Base-by-base conservation (phyloP, 2,329 filamentous ascomycete genomes). In the Moelleriella libera region DNA sequence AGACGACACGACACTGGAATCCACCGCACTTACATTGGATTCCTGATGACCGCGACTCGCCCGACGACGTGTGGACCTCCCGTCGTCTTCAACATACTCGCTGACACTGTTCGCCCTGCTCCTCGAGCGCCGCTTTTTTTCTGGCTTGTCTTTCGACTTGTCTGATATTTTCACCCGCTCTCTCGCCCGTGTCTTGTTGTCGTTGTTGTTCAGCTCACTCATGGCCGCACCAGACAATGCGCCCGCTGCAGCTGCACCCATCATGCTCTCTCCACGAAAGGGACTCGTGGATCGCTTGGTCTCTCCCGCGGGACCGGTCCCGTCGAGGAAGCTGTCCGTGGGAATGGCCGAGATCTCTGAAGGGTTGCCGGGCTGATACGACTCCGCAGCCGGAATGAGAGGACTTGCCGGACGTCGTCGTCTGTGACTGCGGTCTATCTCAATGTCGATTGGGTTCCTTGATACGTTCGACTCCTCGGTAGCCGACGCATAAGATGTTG, bases 261-360 rank as follows among this genome's bases (percentile, higher is more conserved):
- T 60, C 44, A 69, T 58, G 39, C 63, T 62, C 12, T 66, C 63
- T 32, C 56, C 58, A 28, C 66, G 65, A 5, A 64, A 60, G 0
- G 70, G 68, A 51, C 71, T 74, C 49, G 61, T 62, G 48, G 65
- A 65, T 50, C 66, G 64, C 46, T 63, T 69, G 41, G 52, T 21
- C 30, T 67, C 64, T 10, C 60, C 68, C 28, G 63, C 62, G 4
- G 67, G 68, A 2, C 72, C 74, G 5, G 74, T 72, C n/a, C 75
- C 75, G 55, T 80, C 76, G 6, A 80, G 64, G 50, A 80, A 80
- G 58, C 76, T 80, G 58, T 80, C 74, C 14, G 72, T 72, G 10
- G 76, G 76, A 46, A 80, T 80, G 73, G 85, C 64, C 70, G 90
- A 97, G 45, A 97, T 86, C 58, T 96, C 90, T 3, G 90, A 96